These are phyloP conservation scores for Suillus brevipes DNA, from an alignment of 768 basidiomycete genomes.

Conservation along the genomic window DNA sequence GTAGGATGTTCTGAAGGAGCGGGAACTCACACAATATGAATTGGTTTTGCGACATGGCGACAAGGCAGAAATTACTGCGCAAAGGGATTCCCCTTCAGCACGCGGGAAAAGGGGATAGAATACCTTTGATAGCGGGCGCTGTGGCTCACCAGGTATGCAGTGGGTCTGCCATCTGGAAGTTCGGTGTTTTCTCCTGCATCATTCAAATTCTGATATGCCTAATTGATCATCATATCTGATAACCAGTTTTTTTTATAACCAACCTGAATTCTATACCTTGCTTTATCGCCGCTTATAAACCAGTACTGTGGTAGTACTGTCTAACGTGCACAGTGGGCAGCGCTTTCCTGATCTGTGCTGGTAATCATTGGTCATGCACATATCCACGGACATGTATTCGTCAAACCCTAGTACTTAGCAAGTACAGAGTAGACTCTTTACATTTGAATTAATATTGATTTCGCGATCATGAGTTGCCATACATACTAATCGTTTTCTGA, in stretches of 20 bases:
- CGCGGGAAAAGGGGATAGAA: background rate
- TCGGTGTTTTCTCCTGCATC: background rate
- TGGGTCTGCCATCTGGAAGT: background rate
- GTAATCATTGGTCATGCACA: background rate
- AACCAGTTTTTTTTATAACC: background rate
- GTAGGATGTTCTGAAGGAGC: background rate
- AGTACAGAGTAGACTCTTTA: background rate
- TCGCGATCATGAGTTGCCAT: background rate
- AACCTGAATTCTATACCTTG: background rate
- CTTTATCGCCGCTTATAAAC: background rate
- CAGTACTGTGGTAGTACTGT: background rate
- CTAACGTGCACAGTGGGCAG: background rate
- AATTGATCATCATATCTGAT: background rate
- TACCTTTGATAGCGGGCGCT: background rate
- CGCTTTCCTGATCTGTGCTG: background rate
- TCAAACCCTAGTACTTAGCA: background rate
- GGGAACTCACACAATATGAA: background rate
- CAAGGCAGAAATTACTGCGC: background rate
- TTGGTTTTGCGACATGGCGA: background rate
- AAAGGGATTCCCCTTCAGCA: background rate
- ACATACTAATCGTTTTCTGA: background rate
- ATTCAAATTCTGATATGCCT: background rate
- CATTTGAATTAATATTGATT: background rate
- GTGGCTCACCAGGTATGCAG: background rate
- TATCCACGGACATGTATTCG: background rate